Base-by-base conservation (phyloP, 1,139 yeast genomes). In the Saccharomycopsis phalli region DNA sequence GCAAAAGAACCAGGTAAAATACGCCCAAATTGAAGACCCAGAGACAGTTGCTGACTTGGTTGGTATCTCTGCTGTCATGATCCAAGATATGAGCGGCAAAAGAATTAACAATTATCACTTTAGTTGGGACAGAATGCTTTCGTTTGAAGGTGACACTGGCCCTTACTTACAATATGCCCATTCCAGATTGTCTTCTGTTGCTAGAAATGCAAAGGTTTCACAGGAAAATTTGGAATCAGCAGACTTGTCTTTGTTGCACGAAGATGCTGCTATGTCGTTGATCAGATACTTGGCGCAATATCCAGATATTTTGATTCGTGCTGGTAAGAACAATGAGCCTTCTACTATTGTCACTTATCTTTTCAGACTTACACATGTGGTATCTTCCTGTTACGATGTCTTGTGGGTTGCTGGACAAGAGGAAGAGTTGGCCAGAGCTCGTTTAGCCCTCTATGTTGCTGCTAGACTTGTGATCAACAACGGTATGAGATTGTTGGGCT, bases 131-230 rank as follows among this genome's bases (percentile, higher is more conserved):
- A 83, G 99, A 69, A 91, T 91, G 97, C 73, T 84, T 38, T 86
- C 96, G 4, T 88, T 93, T 53, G 99, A 91, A 70, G 99, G 99
- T 64, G 99, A 91, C 63, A 91, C 99, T 47, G 99, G 99, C 59
- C 98, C 99, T 48, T 91, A 93, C 67, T 74, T 91, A 62, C 98
- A 91, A 66, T 91, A 91, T 58, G 98, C 99, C 37, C 99, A 91
- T 65, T 87, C 98, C 32, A 84, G 99, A 65, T 76, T 91, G 60
- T 76, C 93, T 65, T 88, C 97, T 2, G 88, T 91, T 55, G 91
- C 86, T 65, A 82, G 98, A 68, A 87, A 84, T 53, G 76, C 94
- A 20, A 64, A 64, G 38, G 52, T 63, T 36, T 57, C 68, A 10
- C 49, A 56, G 3, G 63, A 57, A 13, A 66, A 68, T 43, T 63